Base-by-base conservation (phyloP, 2,329 filamentous ascomycete genomes). In the Lasiodiplodia sp. region DNA sequence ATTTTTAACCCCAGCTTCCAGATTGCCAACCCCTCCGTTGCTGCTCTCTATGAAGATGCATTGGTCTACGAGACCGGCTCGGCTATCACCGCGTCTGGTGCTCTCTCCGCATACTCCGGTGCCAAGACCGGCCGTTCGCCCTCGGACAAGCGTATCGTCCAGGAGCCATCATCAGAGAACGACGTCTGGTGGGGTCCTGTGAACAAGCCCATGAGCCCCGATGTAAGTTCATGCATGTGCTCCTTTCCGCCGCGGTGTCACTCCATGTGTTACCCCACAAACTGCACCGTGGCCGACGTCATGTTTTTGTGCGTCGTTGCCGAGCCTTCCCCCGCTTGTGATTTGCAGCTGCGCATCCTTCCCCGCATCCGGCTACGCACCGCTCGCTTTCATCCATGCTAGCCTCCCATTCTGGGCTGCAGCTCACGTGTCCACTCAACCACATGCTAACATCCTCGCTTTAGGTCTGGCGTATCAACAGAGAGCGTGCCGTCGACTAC, bases 101-200 rank as follows among this genome's bases (percentile, higher is more conserved):
- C 96, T 71, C 86, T 99, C 78, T 97, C 94, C 72, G 96, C 96
- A 78, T 99, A 97, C 88, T 98, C 96, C 57, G 96, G 96, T 77
- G 92, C 94, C 77, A 99, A 99, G 89, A 99, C 96, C 71, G 96
- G 96, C 71, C 94, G 96, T 73, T 99, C 96, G 71, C 96, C 96
- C 28, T 90, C 93, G 68, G 96, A 99, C 85, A 99, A 99, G 91
- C 91, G 96, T 81, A 92, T 99, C 79, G 96, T 99, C 79, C 89
- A 96, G 85, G 96, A 99, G 82, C 85, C 90, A 70, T 86, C 89
- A 71, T 98, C 96, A 72, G 91, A 97, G 82, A 91, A 96, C 68
- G 89, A 99, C 71, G 88, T 99, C 78, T 99, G 96, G 96, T 98
- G 96, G 96, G 96, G 96, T 78, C 95, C 96, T 68, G 96, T 99